Evolutionary conservation across 805 yeast species (phyloP).

Genomic region (Schwanniomyces pseudopolymorphus): DNA sequence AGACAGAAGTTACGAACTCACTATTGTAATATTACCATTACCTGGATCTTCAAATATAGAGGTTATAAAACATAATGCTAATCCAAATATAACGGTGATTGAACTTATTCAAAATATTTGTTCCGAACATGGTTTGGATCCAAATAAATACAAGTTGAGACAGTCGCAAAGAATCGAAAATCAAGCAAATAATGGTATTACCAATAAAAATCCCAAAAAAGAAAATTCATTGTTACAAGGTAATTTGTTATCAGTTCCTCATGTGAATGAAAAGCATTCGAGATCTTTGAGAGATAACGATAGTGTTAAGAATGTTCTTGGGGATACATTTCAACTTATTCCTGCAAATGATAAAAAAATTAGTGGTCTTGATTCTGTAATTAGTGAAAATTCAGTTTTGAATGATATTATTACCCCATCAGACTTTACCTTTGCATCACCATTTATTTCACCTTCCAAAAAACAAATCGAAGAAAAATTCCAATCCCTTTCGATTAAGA

Average conservation of each 20-base stretch:
- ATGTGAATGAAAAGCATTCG: slow-evolving; percentile 1
- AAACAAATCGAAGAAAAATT: slow-evolving; percentile 18
- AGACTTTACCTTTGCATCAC: slow-evolving; percentile 17
- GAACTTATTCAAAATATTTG: slow-evolving; percentile 28
- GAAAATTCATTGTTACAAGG: slow-evolving; percentile 6
- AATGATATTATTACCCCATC: slow-evolving; percentile 30
- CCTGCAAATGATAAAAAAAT: slow-evolving; percentile 8
- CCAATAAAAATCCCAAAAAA: not conserved
- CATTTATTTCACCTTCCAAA: slow-evolving; percentile 23
- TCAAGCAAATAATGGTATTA: not conserved
- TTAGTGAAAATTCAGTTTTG: slow-evolving; percentile 9
- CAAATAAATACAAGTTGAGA: slow-evolving; percentile 24
- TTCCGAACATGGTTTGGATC: slow-evolving; percentile 24
- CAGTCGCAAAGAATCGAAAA: slow-evolving; percentile 7
- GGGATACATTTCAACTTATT: slow-evolving; percentile 18
- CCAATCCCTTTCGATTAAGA: slow-evolving; percentile 6
- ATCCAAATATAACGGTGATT: slow-evolving; percentile 14
- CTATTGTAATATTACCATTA: not conserved
- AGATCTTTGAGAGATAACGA: slow-evolving; percentile 10
- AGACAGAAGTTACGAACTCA: not conserved
- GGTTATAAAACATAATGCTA: not conserved
- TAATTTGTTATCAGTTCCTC: not conserved
- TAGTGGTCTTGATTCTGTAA: not conserved
- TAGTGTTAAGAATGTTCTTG: slow-evolving; percentile 10
- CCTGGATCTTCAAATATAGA: not conserved